Evolutionary conservation across 345 rosid genomes (phyloP).

Genomic region (Linum usitatissimum): DNA sequence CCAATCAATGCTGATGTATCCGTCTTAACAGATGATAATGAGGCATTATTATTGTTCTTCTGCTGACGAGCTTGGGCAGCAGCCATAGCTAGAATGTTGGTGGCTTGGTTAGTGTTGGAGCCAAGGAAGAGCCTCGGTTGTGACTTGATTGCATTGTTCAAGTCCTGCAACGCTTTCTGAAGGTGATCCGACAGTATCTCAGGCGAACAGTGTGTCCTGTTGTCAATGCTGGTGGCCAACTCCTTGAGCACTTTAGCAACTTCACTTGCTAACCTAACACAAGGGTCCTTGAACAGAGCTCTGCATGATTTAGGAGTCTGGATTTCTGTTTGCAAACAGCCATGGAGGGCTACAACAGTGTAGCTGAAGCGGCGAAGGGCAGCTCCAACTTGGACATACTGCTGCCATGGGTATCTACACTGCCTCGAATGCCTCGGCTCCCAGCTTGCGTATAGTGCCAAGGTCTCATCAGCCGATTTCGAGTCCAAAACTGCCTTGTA

Average conservation of each 20-base stretch:
- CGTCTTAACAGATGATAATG: conserved; percentile 47
- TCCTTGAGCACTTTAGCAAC: conserved; percentile 50
- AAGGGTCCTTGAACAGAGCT: conserved; percentile 57
- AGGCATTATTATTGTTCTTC: conserved; percentile 17
- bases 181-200: conserved; percentile 70
- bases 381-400: conserved; percentile 66
- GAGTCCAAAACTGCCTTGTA: conserved; percentile 72
- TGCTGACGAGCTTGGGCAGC: conserved; percentile 34
- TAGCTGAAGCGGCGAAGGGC: conserved; percentile 80
- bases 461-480: conserved; percentile 61
- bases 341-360: conserved; percentile 73
- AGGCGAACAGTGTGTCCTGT: conserved; percentile 63
- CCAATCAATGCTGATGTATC: conserved; percentile 52
- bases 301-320: conserved; percentile 72
- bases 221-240: conserved; percentile 47
- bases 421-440: conserved; percentile 62
- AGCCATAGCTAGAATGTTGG: conserved; percentile 34
- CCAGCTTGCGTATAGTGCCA: conserved; percentile 76
- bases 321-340: conserved; percentile 70
- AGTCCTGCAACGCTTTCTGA: conserved; percentile 66
- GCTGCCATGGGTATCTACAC: conserved; percentile 66
- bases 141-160: conserved; percentile 58
- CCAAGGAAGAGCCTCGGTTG: conserved; percentile 75
- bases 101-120: conserved; percentile 34
- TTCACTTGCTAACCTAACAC: conserved; percentile 54